phyloP scores from a whole-genome alignment of 352 stramenopile genomes.

The Phytophthora agathidicida region DNA sequence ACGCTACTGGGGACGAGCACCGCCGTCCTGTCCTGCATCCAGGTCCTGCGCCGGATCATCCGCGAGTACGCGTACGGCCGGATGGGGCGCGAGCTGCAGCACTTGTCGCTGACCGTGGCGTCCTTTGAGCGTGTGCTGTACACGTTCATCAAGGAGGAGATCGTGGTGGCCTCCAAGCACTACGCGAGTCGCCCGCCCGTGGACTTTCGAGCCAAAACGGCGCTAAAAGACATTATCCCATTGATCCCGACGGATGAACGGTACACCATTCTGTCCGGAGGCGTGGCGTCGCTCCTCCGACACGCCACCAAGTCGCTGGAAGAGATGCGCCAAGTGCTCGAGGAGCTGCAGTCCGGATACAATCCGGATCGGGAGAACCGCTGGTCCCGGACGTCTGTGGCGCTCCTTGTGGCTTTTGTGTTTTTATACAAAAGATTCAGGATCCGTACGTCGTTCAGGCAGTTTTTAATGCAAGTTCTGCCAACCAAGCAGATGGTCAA shows the following conservation, averaged over 20 bases:
- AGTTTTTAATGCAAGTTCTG: conserved; percentile 71
- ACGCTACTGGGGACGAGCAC: conserved; percentile 75
- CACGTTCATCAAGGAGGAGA: conserved; percentile 90
- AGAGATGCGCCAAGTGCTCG: conserved; percentile 79
- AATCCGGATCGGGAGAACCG: conserved; percentile 84
- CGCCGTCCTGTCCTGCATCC: conserved; percentile 77
- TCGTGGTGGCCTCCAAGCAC: conserved; percentile 80
- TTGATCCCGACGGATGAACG: conserved; percentile 83
- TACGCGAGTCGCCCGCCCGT: conserved; percentile 56
- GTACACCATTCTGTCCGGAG: conserved; percentile 83
- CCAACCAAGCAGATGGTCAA: conserved; percentile 71
- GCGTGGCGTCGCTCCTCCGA: conserved; percentile 75
- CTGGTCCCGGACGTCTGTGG: conserved; percentile 82
- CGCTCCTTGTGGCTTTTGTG: conserved; percentile 52
- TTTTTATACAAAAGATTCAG: conserved; percentile 79
- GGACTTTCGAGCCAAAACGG: conserved; percentile 81
- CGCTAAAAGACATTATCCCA: conserved; percentile 89
- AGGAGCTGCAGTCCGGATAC: conserved; percentile 84
- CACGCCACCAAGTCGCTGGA: conserved; percentile 86
- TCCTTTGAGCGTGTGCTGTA: conserved; percentile 87
- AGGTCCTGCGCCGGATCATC: conserved; percentile 85
- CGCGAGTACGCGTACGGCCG: conserved; percentile 83
- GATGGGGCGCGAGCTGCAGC: conserved; percentile 84
- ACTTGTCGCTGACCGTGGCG: conserved; percentile 85
- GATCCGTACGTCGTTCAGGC: conserved; percentile 67